Evolutionary conservation across 805 yeast species (phyloP), one percentile per base, ranked within the genome.

Genomic region (Limtongozyma cylindracea): DNA sequence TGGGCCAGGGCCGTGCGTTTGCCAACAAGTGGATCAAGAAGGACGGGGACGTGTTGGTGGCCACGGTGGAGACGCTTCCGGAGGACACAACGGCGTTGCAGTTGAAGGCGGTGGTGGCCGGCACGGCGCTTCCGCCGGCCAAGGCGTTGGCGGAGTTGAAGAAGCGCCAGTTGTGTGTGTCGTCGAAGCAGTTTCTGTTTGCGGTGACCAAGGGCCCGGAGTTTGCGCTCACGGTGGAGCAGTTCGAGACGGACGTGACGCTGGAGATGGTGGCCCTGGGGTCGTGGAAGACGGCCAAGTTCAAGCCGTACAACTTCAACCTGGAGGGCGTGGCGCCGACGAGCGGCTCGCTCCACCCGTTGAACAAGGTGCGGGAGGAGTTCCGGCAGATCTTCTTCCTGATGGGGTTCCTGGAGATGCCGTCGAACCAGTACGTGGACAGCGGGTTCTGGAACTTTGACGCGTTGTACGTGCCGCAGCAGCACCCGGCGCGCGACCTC

Each of bases 401-500:
- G 18, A 68, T 88, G 82, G 99, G 99, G 6, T 88, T 88, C 67
- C 67, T 88, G 14, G 99, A 88, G 53, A 88, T 88, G 99, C 94
- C 98, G 28, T 72, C 98, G 13, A 84, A 84, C 47, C 94, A 84
- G 47, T 88, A 82, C 44, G 99, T 88, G 23, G 99, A 88, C 43
- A 64, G 88, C 10, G 96, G 96, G 4, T 88, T 88, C 67, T 88
- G 99, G 99, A 88, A 88, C 51, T 88, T 88, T 41, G 99, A 88
- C 46, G 66, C 98, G 3, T 60, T 88, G 38, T 88, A 54, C 38
- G 99, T 88, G 24, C 99, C 99, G 25, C 99, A 88, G 54, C 96
- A 88, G 54, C 99, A 88, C 53, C 98, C 99, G 10, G 99, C 99
- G 22, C 71, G 99, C 56, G 99, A 88, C 45, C 60, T 88, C 45